A percentile compares a stretch with the other conserved stretches of the same genome.
phyloP scores from a whole-genome alignment of 192 early-diverging fungal species.

The Phycomyces nitens region DNA sequence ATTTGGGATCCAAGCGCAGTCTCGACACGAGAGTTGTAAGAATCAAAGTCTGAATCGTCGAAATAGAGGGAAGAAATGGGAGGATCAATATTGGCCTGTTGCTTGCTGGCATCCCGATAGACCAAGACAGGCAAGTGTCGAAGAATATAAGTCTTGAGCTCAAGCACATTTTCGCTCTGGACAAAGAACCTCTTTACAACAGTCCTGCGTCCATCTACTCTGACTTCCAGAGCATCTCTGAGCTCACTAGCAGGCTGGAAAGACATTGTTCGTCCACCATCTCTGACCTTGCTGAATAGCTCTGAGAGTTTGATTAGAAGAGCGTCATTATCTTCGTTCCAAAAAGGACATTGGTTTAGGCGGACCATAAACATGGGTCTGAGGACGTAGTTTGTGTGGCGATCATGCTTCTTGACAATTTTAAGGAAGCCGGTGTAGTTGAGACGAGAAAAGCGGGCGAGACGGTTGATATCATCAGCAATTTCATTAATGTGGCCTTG shows the following conservation, averaged over 20 bases:
- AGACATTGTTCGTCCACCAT: conserved; percentile 39
- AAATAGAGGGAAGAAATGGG: conserved; percentile 93
- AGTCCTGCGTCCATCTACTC: conserved; percentile 3
- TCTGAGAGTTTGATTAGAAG: conserved; percentile 82
- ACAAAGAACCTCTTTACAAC: conserved; percentile 77
- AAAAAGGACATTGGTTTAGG: conserved; percentile 81
- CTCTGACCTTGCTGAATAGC: conserved; percentile 68
- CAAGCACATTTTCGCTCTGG: conserved; percentile 90
- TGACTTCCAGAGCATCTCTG: not conserved
- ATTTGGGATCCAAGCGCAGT: conserved; percentile 85
- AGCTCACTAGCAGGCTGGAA: conserved; percentile 15
- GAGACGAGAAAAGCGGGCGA: conserved; percentile 71
- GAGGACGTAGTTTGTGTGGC: conserved; percentile 76
- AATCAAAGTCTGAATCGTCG: conserved; percentile 85
- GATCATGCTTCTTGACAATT: conserved; percentile 99
- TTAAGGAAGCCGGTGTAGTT: conserved; percentile 86
- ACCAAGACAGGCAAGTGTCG: conserved; percentile 89
- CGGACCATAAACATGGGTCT: conserved; percentile 76
- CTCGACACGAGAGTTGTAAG: conserved; percentile 85
- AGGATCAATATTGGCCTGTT: conserved; percentile 63
- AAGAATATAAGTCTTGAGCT: conserved; percentile 88
- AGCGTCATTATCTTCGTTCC: conserved; percentile 81
- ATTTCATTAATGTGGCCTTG: conserved; percentile 68
- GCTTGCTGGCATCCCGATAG: conserved; percentile 70
- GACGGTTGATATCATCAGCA: conserved; percentile 73